Evolutionary conservation across 78 protist genomes (phyloP).

Genomic region (Polysphondylium violaceum): DNA sequence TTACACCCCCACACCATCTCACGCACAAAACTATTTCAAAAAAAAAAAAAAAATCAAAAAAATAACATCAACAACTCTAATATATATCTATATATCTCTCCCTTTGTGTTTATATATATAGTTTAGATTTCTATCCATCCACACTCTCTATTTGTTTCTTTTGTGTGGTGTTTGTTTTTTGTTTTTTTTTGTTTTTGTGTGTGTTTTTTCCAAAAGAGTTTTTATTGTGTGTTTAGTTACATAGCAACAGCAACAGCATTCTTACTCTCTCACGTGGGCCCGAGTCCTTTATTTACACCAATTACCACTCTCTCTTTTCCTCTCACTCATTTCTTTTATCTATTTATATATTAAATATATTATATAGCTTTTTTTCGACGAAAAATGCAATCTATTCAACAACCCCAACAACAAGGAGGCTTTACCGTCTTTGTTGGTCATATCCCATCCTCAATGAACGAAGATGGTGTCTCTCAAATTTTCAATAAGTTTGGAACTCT

Average conservation of each 20-base stretch:
- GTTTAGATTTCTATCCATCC: neutral
- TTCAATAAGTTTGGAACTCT: conserved; percentile 44
- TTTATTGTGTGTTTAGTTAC: neutral
- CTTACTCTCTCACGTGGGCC: neutral
- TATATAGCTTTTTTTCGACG: too few relatives aligned
- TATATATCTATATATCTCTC: neutral
- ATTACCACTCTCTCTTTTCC: neutral
- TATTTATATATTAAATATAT: neutral
- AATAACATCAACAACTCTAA: neutral
- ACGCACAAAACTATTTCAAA: neutral
- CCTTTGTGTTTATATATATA: neutral
- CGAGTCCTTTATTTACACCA: neutral
- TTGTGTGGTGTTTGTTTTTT: conserved; percentile 4
- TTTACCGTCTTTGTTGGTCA: conserved; percentile 74
- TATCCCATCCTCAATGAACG: conserved; percentile 60
- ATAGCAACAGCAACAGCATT: too few relatives aligned
- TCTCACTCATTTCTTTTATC: neutral
- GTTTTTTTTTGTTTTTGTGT: neutral
- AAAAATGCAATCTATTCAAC: conserved; percentile 30
- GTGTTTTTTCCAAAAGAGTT: neutral
- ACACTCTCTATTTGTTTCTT: neutral
- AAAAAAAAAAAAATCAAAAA: neutral
- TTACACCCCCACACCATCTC: neutral
- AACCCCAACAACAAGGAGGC: neutral
- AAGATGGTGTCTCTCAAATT: conserved; percentile 34